These are phyloP conservation scores for Nidularia sp. DNA, from an alignment of 768 basidiomycete species.

Conservation along the genomic window DNA sequence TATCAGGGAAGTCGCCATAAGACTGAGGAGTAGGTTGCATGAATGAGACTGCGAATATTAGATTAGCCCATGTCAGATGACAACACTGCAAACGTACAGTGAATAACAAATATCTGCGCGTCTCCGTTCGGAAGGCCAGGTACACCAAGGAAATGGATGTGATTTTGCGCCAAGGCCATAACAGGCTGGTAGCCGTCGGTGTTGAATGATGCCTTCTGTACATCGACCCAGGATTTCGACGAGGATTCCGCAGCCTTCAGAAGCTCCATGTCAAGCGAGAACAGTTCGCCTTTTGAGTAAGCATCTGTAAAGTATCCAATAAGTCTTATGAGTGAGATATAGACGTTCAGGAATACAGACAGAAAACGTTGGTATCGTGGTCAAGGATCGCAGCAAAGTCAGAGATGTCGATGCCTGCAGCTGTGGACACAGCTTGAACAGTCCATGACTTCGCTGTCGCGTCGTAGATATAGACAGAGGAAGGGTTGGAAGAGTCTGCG, in stretches of 20 bases:
- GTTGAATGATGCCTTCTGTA: constrained; percentile 39
- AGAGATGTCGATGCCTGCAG: constrained; percentile 51
- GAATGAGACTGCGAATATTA: constrained; percentile 45
- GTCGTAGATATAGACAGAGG: constrained; percentile 78
- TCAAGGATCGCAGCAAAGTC: constrained; percentile 77
- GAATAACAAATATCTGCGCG: constrained; percentile 70
- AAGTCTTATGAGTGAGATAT: not conserved
- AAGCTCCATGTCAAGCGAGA: constrained; percentile 63
- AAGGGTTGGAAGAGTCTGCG: constrained; percentile 66
- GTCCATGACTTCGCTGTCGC: constrained; percentile 73
- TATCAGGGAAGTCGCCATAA: constrained; percentile 66
- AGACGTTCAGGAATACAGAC: constrained; percentile 29
- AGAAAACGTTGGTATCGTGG: constrained; percentile 93
- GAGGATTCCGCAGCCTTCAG: constrained; percentile 58
- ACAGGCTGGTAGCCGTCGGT: constrained; percentile 48
- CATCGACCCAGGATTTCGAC: constrained; percentile 61
- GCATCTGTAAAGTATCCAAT: constrained; percentile 44
- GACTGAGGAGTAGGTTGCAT: constrained; percentile 63
- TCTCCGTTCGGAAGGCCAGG: constrained; percentile 53
- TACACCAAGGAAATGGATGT: constrained; percentile 67
- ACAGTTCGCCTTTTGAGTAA: constrained; percentile 61
- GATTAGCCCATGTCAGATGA: not conserved
- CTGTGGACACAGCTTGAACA: constrained; percentile 49
- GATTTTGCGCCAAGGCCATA: constrained; percentile 72
- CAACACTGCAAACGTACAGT: constrained; percentile 43